Base-by-base conservation (phyloP, 2,329 filamentous ascomycete genomes). In the Arthrinium phaeospermum region DNA sequence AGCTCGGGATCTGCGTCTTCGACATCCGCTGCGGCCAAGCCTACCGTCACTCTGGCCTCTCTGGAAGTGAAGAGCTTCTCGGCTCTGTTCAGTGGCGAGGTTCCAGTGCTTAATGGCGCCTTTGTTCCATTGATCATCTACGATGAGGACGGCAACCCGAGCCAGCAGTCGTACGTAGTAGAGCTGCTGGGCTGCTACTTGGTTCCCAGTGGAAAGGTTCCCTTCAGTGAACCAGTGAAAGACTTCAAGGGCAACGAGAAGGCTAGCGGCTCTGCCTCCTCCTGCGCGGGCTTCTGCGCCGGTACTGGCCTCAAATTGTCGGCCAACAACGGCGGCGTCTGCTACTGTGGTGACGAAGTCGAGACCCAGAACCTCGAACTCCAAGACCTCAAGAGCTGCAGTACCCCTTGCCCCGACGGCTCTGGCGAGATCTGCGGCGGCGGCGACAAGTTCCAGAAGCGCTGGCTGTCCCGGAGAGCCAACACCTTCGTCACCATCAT, bases 271-370 rank as follows among this genome's bases (percentile, higher is more conserved):
- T 67, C 67, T 8, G 71, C 73, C 7, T 67, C 71, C 22, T 53
- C 24, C n/a, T 74, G 73, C 45, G 70, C 73, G 6, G 73, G 71
- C 47, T 71, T 57, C 41, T 74, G 73, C n/a, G 70, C 71, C 19
- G 71, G 71, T 6, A 27, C 47, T n/a, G 45, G 67, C 37, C 64
- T 64, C 41, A 64, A 46, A 24, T 46, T 73, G 10, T 74, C 73
- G 13, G 71, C 70, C 34, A 71, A 74, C 70, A 73, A 71, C 61
- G 30, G 27, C 7, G 73, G 73, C 16, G 71, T 70, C 67, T 74
- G 73, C 44, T 71, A 71, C 70, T 74, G 73, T 27, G 73, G 73
- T 5, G 69, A 67, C 53, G 19, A 46, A 2, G 41, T 72, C 69
- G 70, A 70, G 34, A 14, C 46, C 6, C 16, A 30, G n/a, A 5